phyloP scores from a whole-genome alignment of 2,329 filamentous ascomycete genomes.

The Hypoxylon sp. region DNA sequence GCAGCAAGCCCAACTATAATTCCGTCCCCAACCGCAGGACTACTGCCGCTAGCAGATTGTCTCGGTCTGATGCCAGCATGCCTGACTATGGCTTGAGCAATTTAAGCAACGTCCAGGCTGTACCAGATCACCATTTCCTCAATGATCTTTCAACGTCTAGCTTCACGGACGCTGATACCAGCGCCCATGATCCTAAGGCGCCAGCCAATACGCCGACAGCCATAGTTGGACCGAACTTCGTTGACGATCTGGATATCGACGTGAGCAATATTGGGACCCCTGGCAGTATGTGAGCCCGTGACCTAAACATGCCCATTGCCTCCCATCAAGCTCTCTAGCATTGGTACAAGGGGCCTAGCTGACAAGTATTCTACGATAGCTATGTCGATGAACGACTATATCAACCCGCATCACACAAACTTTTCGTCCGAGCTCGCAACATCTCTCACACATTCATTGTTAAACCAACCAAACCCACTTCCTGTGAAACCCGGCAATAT shows the following conservation, averaged over 20 bases:
- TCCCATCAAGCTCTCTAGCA: constrained; percentile 2
- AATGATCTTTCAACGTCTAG: constrained; percentile 45
- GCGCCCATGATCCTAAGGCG: constrained; percentile 51
- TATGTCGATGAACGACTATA: constrained; percentile 46
- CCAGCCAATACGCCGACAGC: constrained; percentile 59
- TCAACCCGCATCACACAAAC: constrained; percentile 41
- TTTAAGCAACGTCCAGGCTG: constrained; percentile 36
- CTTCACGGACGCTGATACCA: constrained; percentile 52
- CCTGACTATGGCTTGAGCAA: constrained; percentile 53
- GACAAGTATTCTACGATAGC: constrained; percentile 36
- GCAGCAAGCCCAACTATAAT: constrained; percentile 37
- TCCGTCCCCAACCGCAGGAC: constrained; percentile 34
- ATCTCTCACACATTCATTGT: constrained; percentile 60
- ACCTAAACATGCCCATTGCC: neutral
- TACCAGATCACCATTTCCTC: constrained; percentile 45
- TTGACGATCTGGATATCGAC: constrained; percentile 45
- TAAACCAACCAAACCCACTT: constrained; percentile 60
- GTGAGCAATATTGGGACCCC: constrained; percentile 42
- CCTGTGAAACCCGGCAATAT: constrained; percentile 50
- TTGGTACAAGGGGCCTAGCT: constrained; percentile 13
- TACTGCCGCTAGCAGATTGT: constrained; percentile 46
- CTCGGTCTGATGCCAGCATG: constrained; percentile 58
- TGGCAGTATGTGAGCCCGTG: constrained; percentile 43
- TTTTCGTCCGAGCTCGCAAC: constrained; percentile 56
- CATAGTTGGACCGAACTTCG: constrained; percentile 37